A percentile compares a stretch with the other conserved stretches of the same genome.
Evolutionary conservation across 768 basidiomycete species (phyloP).

Genomic region (Rhizopogon sp.): DNA sequence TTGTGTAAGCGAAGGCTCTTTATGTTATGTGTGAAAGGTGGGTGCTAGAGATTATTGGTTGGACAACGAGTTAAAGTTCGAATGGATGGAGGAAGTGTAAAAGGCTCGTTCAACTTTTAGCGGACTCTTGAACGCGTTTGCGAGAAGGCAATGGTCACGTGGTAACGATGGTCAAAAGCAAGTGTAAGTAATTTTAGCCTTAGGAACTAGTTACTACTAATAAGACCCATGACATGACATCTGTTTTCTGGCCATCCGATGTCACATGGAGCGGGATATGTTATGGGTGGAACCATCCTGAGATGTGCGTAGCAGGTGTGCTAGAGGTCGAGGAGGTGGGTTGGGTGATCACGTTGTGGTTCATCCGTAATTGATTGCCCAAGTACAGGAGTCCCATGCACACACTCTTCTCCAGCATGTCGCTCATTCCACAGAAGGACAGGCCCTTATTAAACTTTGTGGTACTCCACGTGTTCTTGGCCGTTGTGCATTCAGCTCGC

Average conservation of each 20-base stretch:
- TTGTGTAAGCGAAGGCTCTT: too few species aligned
- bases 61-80: too few species aligned
- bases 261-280: conserved; percentile 41
- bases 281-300: conserved; percentile 53
- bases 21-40: too few species aligned
- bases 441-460: conserved; percentile 9
- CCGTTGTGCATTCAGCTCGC: conserved; percentile 13
- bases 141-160: not conserved
- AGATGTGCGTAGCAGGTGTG: conserved; percentile 49
- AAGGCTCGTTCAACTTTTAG: too few species aligned
- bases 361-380: not conserved
- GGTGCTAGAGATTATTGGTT: too few species aligned
- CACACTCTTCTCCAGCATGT: conserved; percentile 5
- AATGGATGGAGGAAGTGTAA: too few species aligned
- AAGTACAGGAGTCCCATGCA: conserved; percentile 15
- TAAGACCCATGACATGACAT: conserved; percentile 20
- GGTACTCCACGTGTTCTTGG: conserved; percentile 26
- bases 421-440: conserved; percentile 15
- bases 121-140: not conserved
- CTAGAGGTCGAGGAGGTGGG: conserved; percentile 32
- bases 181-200: too few species aligned
- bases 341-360: not conserved
- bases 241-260: conserved; percentile 58
- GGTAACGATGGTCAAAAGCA: not conserved
- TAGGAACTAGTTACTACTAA: not conserved